Evolutionary conservation across 345 rosid genomes (phyloP), one percentile per base, ranked within the genome.

Genomic region (Ceriops decandra): DNA sequence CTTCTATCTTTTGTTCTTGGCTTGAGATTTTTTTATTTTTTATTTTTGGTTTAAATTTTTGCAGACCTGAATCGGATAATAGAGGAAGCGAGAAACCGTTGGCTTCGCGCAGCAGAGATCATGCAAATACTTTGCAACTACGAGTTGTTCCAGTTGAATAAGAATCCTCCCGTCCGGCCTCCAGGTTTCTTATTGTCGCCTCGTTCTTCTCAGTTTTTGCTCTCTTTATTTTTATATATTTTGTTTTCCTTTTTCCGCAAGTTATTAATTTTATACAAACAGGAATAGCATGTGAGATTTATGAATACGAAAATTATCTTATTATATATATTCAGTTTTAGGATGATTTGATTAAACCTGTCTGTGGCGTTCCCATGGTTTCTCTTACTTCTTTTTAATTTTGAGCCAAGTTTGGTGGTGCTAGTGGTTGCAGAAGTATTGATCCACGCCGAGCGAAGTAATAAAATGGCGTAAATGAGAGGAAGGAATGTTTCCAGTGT

Each of bases 101-200:
- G 92, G 92, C 88, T 85, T 69, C 85, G 90, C 17, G 87, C 89
- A 1, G 73, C 76, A 36, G 90, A 85, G 81, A 84, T 87, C 63
- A 76, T 81, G 68, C 81, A 85, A 78, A 82, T 87, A 61, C 81
- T 87, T 53, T 47, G 77, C 31, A 85, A 87, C 72, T 67, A 82
- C 68, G 70, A 72, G 58, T 63, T 64, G 70, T 81, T 85, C 74
- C 72, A 54, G 60, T 57, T 85, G 61, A 70, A 83, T 7, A 72
- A 80, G 32, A 76, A 79, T 30, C 81, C 90, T 46, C 90, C 85
- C 16, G 52, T 58, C 72, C 69, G 52, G 81, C 92, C 92, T 59
- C 57, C 79, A 83, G 86, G 88, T 83, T 83, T 80, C 57, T 69
- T 60, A 22, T 57, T 53, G 17, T 5, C 49, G 49, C 17, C 24